Percentiles rank a stretch among this genome's conserved stretches.
Conservation (phyloP, 345 rosid species). For the Tarenaya hassleriana region DNA sequence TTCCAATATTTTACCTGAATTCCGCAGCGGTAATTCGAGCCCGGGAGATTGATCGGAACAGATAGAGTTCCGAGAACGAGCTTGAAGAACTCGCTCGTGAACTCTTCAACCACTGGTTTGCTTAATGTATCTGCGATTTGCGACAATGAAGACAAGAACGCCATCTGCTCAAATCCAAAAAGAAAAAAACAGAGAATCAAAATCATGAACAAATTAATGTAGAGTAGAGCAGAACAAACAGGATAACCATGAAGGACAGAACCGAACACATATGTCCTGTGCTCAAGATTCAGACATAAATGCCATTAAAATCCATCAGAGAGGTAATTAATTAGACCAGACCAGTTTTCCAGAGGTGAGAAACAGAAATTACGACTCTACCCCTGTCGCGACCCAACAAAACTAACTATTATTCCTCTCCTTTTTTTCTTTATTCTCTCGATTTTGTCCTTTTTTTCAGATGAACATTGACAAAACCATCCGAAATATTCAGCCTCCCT, state of each 20-base stretch:
- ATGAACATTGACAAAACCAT: background rate
- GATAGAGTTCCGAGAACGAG: slow-evolving; percentile 75
- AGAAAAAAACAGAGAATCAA: background rate
- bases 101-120: slow-evolving; percentile 35
- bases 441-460: too few species aligned
- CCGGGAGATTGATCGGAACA: slow-evolving; percentile 66
- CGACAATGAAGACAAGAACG: slow-evolving; percentile 62
- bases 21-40: slow-evolving; percentile 56
- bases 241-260: background rate
- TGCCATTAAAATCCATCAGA: background rate
- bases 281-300: background rate
- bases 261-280: background rate
- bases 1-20: slow-evolving; percentile 38
- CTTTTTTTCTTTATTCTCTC: too few species aligned
- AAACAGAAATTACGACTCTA: background rate
- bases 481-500: slow-evolving; percentile 4
- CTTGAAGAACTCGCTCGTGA: slow-evolving; percentile 64
- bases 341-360: background rate
- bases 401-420: background rate
- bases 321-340: background rate
- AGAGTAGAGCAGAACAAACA: too few species aligned
- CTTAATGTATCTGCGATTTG: slow-evolving; percentile 52
- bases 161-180: slow-evolving; percentile 45
- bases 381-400: background rate
- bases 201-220: slow-evolving; percentile 8